Evolutionary conservation across 768 basidiomycete species (phyloP).

Genomic region (Agrocybe pediades): DNA sequence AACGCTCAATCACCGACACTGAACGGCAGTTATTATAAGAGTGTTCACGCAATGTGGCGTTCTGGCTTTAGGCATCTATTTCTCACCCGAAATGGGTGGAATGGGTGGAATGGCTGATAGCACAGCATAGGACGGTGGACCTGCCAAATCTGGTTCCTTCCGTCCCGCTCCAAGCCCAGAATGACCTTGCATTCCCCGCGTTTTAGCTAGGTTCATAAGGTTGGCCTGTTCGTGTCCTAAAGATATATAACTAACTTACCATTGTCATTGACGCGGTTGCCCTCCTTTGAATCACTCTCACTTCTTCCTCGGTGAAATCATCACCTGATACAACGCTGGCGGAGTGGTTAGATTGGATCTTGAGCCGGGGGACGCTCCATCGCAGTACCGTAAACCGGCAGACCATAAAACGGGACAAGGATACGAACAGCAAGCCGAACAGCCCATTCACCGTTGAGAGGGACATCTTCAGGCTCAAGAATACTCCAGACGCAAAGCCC

Average conservation of each 20-base stretch:
- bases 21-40: background rate
- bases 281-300: background rate
- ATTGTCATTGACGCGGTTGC: background rate
- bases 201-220: too few species aligned
- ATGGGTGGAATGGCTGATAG: background rate
- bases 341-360: background rate
- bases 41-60: background rate
- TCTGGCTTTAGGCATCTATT: background rate
- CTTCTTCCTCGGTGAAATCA: background rate
- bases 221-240: background rate
- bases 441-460: background rate
- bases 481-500: background rate
- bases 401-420: background rate
- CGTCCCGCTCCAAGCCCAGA: constrained; percentile 2
- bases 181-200: constrained; percentile 3
- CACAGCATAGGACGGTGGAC: background rate
- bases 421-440: background rate
- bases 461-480: background rate
- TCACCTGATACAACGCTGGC: background rate
- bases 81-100: background rate
- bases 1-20: background rate
- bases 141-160: constrained; percentile 16
- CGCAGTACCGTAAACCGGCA: background rate
- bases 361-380: background rate
- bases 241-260: background rate